These are phyloP conservation scores for Phoma herbarum DNA, from an alignment of 2,329 filamentous ascomycete species.

Conservation along the genomic window DNA sequence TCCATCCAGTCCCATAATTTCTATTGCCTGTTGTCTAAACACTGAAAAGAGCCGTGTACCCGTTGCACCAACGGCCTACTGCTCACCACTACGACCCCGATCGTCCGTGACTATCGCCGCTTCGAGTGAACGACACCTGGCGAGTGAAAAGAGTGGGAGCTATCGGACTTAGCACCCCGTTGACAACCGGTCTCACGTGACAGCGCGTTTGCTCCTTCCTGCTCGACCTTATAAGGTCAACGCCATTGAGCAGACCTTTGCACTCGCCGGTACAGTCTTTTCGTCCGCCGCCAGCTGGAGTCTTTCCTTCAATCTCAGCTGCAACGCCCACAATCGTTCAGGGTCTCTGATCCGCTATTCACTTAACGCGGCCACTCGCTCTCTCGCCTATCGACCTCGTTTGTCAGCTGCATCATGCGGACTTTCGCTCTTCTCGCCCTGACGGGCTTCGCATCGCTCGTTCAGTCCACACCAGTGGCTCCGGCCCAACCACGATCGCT, in stretches of 20 bases:
- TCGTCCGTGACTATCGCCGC: constrained; percentile 2
- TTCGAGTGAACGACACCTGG: constrained; percentile 6
- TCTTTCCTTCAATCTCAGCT: constrained; percentile 13
- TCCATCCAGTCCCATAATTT: constrained; percentile 24
- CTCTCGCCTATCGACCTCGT: constrained; percentile 3
- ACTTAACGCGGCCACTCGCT: constrained; percentile 9
- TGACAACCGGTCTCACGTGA: constrained; percentile 12
- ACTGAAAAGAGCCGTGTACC: constrained; percentile 21
- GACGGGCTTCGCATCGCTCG: constrained; percentile 32
- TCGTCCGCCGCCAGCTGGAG: constrained; percentile 1
- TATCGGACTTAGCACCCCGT: constrained; percentile 5
- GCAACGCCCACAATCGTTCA: constrained; percentile 9
- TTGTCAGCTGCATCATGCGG: constrained; percentile 33
- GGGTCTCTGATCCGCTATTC: constrained; percentile 16
- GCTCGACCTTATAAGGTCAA: constrained; percentile 19
- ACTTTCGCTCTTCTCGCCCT: constrained; percentile 32
- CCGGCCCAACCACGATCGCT: constrained; percentile 23
- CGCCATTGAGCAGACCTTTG: constrained; percentile 11
- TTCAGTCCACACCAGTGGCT: constrained; percentile 38
- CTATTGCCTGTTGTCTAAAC: constrained; percentile 17
- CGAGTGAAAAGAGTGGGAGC: constrained; percentile 20
- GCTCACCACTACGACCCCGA: constrained; percentile 8
- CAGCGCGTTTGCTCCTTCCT: constrained; percentile 24
- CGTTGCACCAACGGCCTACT: constrained; percentile 11
- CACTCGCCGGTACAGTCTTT: constrained; percentile 3